phyloP scores from a whole-genome alignment of 768 basidiomycete genomes.

The Arthromyces matolae region DNA sequence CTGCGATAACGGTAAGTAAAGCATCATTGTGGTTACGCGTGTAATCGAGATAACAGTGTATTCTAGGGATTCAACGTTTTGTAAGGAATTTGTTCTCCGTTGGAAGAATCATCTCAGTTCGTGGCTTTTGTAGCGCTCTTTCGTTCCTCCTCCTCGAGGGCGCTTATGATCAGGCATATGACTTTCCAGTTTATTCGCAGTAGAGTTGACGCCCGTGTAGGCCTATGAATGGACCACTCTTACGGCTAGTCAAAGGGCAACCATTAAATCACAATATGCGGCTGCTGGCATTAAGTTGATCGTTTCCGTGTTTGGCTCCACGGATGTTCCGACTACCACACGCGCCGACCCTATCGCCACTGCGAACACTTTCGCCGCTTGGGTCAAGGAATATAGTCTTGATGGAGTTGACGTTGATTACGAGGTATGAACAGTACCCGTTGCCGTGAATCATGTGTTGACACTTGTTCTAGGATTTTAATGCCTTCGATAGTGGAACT shows the following conservation, averaged over 20 bases:
- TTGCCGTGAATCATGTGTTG: neutral
- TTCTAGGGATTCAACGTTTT: conserved; percentile 57
- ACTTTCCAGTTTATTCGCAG: too few relatives aligned
- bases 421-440: conserved; percentile 35
- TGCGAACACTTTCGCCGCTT: conserved; percentile 63
- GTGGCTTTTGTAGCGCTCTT: conserved; percentile 33
- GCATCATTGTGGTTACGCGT: neutral
- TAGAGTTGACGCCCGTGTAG: conserved; percentile 18
- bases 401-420: conserved; percentile 79
- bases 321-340: conserved; percentile 51
- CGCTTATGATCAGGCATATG: conserved; percentile 49
- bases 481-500: conserved; percentile 49
- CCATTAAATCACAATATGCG: conserved; percentile 49
- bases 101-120: too few relatives aligned
- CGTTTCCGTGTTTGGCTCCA: conserved; percentile 62
- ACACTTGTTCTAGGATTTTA: conserved; percentile 47
- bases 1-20: conserved; percentile 37
- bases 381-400: conserved; percentile 55
- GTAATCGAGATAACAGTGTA: neutral
- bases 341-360: conserved; percentile 58
- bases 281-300: conserved; percentile 58
- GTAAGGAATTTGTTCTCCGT: too few relatives aligned
- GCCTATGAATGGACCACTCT: conserved; percentile 53
- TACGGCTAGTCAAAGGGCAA: conserved; percentile 41
- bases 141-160: conserved; percentile 56